Percentiles rank a stretch among this genome's conserved stretches.
Evolutionary conservation across 2,329 filamentous ascomycete genomes (phyloP).

Genomic region (Xylariaceae sp.): DNA sequence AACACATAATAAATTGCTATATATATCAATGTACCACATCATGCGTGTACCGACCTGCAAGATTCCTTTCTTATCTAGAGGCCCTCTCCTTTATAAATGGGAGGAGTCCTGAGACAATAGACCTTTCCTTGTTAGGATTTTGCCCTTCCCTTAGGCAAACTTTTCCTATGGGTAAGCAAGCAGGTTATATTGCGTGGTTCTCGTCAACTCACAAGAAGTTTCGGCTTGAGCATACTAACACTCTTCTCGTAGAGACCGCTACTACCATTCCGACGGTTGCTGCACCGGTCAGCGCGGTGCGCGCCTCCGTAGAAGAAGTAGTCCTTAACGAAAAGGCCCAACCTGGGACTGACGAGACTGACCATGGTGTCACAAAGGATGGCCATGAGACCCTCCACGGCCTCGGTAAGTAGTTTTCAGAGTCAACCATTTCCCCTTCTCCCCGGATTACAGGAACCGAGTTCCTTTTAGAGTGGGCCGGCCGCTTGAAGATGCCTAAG

Average conservation of each 20-base stretch:
- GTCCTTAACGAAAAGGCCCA: conserved; percentile 22
- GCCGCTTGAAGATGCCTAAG: no score
- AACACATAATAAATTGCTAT: not conserved
- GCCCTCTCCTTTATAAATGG: not conserved
- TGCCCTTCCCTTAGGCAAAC: not conserved
- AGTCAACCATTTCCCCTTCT: not conserved
- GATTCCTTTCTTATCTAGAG: not conserved
- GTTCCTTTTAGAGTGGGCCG: no score
- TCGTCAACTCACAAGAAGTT: not conserved
- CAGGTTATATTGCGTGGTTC: not conserved
- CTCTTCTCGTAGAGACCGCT: conserved; percentile 17
- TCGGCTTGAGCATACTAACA: conserved; percentile 5
- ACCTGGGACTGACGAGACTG: conserved; percentile 6
- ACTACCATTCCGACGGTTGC: conserved; percentile 26
- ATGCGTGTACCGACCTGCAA: not conserved
- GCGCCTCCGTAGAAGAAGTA: conserved; percentile 28
- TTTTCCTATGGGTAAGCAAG: conserved; percentile 18
- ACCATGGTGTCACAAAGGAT: conserved; percentile 20
- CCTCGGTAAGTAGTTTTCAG: conserved; percentile 11
- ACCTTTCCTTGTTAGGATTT: not conserved
- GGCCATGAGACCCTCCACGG: conserved; percentile 35
- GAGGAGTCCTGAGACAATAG: not conserved
- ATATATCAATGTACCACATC: conserved; percentile 1
- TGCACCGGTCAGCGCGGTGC: conserved; percentile 24
- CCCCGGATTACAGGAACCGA: no score